These are phyloP conservation scores for Pythium brassicae DNA, from an alignment of 352 stramenopile genomes.

Conservation along the genomic window DNA sequence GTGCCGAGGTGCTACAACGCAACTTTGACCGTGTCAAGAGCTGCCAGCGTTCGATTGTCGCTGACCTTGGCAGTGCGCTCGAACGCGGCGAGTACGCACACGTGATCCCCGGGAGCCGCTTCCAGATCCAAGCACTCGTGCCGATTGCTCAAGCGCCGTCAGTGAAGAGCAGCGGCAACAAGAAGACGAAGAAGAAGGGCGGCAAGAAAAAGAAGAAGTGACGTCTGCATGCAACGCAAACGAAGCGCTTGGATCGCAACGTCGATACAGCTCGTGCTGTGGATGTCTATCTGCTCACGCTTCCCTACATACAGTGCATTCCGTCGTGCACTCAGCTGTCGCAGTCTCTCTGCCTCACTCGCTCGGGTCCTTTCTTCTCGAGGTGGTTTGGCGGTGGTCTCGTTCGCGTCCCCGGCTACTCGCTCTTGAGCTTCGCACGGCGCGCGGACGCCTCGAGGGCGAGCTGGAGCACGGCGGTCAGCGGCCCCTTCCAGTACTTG, in stretches of 20 bases:
- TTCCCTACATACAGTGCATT: too few relatives aligned
- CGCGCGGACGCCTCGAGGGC: constrained; percentile 9
- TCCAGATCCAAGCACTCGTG: constrained; percentile 67
- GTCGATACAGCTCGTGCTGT: too few relatives aligned
- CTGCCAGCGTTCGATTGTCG: constrained; percentile 38
- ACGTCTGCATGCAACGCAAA: not conserved
- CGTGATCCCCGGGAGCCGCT: constrained; percentile 56
- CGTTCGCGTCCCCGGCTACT: constrained; percentile 3
- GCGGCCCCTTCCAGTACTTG: constrained; percentile 64
- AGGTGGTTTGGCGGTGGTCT: too few relatives aligned
- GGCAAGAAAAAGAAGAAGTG: constrained; percentile 40
- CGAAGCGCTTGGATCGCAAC: too few relatives aligned
- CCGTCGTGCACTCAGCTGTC: too few relatives aligned
- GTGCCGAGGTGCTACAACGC: constrained; percentile 33
- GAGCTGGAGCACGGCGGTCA: constrained; percentile 30
- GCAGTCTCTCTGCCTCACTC: not conserved
- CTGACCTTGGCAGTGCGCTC: constrained; percentile 34
- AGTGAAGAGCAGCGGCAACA: constrained; percentile 17
- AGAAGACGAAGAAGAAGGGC: constrained; percentile 23
- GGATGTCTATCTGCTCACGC: too few relatives aligned
- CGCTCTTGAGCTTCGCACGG: constrained; percentile 20
- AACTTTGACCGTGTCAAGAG: constrained; percentile 43
- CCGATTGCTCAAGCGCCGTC: constrained; percentile 16
- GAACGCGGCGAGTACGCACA: constrained; percentile 51
- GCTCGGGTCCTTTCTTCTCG: too few relatives aligned